These are phyloP conservation scores for Rhizophora apiculata DNA, from an alignment of 345 rosid species.

Conservation along the genomic window DNA sequence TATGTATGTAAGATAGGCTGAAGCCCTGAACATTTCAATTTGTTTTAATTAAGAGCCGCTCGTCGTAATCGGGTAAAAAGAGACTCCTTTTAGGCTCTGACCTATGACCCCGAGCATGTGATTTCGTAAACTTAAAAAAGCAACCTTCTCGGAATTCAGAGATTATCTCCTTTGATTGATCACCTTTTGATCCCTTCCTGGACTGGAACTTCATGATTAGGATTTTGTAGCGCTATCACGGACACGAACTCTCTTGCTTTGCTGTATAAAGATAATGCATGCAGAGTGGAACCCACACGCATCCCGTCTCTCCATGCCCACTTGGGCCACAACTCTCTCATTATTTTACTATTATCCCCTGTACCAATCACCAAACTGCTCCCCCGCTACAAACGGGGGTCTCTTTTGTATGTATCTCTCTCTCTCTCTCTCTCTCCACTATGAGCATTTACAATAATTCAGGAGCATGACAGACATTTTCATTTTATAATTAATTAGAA, in stretches of 20 bases:
- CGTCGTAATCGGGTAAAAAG: too few species aligned
- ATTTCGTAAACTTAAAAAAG: slow-evolving; percentile 31
- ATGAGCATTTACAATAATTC: slow-evolving; percentile 10
- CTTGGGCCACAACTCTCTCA: slow-evolving; percentile 35
- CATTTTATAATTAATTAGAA: background rate
- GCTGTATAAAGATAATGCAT: too few species aligned
- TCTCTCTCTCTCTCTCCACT: slow-evolving; percentile 3
- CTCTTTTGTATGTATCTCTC: slow-evolving; percentile 2
- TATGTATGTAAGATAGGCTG: too few species aligned
- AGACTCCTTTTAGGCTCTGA: background rate
- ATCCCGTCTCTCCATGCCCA: slow-evolving; percentile 20
- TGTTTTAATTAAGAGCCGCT: too few species aligned
- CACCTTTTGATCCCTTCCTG: background rate
- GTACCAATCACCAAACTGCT: slow-evolving; percentile 47
- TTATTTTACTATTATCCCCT: slow-evolving; percentile 21
- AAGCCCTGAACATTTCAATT: too few species aligned
- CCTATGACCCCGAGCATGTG: slow-evolving; percentile 20
- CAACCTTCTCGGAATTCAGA: slow-evolving; percentile 17
- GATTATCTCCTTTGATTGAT: background rate
- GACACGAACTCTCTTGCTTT: background rate
- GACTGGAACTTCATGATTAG: background rate
- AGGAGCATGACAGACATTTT: slow-evolving; percentile 10
- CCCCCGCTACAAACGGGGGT: slow-evolving; percentile 42
- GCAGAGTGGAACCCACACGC: slow-evolving; percentile 8
- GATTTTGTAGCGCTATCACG: too few species aligned